phyloP scores from a whole-genome alignment of 345 rosid species.

The Acer campestre region DNA sequence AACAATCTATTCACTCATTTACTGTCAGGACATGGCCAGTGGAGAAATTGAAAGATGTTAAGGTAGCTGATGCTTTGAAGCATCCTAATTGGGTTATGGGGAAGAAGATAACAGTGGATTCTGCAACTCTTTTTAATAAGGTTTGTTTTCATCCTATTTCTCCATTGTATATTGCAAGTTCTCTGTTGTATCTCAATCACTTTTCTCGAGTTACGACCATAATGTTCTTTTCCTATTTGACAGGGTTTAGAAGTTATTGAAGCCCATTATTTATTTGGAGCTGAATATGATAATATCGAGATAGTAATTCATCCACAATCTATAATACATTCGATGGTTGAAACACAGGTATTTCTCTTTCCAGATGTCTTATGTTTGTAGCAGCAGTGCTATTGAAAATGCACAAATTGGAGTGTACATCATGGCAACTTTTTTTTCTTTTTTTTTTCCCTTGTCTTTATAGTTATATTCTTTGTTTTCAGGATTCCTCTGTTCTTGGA shows the following conservation, averaged over 20 bases:
- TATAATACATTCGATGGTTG: constrained; percentile 91
- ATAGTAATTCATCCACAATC: constrained; percentile 95
- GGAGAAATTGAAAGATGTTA: constrained; percentile 87
- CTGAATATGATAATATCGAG: constrained; percentile 84
- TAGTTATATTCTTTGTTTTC: constrained; percentile 21
- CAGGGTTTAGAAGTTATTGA: constrained; percentile 98
- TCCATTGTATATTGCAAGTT: constrained; percentile 2
- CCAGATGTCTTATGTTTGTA: constrained; percentile 4
- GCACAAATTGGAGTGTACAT: neutral
- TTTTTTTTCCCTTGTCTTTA: neutral
- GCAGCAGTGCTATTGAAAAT: constrained; percentile 2
- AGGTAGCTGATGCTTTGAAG: constrained; percentile 95
- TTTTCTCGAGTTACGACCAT: neutral
- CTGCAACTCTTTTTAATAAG: constrained; percentile 98
- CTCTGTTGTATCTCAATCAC: constrained; percentile 6
- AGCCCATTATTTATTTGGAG: constrained; percentile 96
- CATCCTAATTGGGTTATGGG: constrained; percentile 99
- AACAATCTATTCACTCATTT: constrained; percentile 24
- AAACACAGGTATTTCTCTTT: constrained; percentile 68
- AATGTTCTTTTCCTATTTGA: constrained; percentile 8
- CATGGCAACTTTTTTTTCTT: neutral
- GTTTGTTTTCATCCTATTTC: constrained; percentile 31
- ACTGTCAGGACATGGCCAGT: constrained; percentile 80
- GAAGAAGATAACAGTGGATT: constrained; percentile 93
- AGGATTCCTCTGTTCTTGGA: constrained; percentile 96